phyloP scores from a whole-genome alignment of 345 rosid species.

The Eucalyptus leucophloia region DNA sequence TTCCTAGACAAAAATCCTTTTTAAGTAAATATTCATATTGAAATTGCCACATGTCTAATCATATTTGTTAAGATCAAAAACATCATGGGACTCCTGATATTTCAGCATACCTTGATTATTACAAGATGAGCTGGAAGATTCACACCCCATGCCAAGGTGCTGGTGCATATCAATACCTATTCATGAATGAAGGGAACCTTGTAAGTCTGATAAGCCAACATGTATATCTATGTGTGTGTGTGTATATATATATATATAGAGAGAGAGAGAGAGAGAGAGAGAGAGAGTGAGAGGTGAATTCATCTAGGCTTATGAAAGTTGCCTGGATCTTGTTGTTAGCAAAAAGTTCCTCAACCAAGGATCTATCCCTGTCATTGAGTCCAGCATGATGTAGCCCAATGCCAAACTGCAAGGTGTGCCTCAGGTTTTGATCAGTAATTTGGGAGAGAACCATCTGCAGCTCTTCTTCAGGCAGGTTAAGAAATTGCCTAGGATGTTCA shows the following conservation, averaged over 20 bases:
- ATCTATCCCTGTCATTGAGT: constrained; percentile 87
- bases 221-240: not conserved
- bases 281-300: not conserved
- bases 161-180: constrained; percentile 91
- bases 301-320: constrained; percentile 5
- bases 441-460: constrained; percentile 94
- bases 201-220: not conserved
- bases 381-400: constrained; percentile 98
- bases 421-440: constrained; percentile 84
- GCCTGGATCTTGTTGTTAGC: constrained; percentile 96
- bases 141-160: constrained; percentile 98
- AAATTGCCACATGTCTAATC: not conserved
- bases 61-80: not conserved
- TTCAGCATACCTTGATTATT: constrained; percentile 69
- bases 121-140: constrained; percentile 97
- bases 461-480: constrained; percentile 74
- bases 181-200: not conserved
- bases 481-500: constrained; percentile 86
- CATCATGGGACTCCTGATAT: not conserved
- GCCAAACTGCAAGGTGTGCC: constrained; percentile 95
- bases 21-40: not conserved
- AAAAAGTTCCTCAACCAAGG: constrained; percentile 91
- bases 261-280: not conserved
- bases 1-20: not conserved
- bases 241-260: not conserved